Conservation (phyloP, 192 early-diverging fungal species). For the Haplosporangium gracile region DNA sequence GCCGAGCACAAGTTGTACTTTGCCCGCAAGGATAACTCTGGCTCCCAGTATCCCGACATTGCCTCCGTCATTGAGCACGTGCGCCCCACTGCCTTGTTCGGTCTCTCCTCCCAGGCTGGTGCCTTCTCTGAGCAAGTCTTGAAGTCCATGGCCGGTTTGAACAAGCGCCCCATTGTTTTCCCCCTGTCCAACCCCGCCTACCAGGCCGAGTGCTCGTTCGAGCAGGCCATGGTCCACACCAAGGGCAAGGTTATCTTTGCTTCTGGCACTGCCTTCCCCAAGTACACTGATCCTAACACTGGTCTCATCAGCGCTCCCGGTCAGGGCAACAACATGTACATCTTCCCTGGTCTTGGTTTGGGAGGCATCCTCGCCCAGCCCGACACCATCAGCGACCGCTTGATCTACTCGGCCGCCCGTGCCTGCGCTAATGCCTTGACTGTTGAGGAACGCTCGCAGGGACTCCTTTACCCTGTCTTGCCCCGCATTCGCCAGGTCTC, state of each 20-base stretch:
- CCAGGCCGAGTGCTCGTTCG: conserved; percentile 97
- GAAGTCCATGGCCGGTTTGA: conserved; percentile 79
- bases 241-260: conserved; percentile 94
- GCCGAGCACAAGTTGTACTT: conserved; percentile 89
- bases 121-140: conserved; percentile 83
- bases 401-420: conserved; percentile 87
- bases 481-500: conserved; percentile 89
- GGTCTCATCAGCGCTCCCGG: conserved; percentile 73
- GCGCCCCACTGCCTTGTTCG: conserved; percentile 91
- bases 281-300: conserved; percentile 75
- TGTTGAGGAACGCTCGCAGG: conserved; percentile 72
- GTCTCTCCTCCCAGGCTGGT: conserved; percentile 83
- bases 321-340: conserved; percentile 97
- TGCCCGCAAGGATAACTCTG: conserved; percentile 88
- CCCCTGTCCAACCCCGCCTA: conserved; percentile 90
- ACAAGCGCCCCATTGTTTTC: conserved; percentile 88
- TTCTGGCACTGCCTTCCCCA: conserved; percentile 94
- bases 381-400: conserved; percentile 76
- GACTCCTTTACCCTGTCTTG: conserved; percentile 88
- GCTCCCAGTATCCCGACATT: conserved; percentile 79
- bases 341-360: conserved; percentile 96
- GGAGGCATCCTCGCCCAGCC: conserved; percentile 85
- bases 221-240: conserved; percentile 88
- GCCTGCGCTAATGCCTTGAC: conserved; percentile 84
- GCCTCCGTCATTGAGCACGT: conserved; percentile 87